These are phyloP conservation scores for Hypoxylon sp. DNA, from an alignment of 2,329 filamentous ascomycete species.

Conservation along the genomic window DNA sequence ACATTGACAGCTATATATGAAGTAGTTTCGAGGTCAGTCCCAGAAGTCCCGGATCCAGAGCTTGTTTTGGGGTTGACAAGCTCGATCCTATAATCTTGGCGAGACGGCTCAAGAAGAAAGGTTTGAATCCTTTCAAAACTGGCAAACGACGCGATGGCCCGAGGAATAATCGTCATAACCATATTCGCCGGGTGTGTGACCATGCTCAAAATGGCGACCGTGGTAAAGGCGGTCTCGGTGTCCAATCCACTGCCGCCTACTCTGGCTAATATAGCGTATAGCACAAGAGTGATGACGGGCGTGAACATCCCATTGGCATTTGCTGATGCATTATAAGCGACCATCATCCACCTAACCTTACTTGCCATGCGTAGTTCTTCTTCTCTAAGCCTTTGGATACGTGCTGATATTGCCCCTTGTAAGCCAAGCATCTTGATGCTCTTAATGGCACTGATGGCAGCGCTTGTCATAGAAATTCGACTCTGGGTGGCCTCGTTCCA, in stretches of 20 bases:
- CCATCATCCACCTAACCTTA: constrained; percentile 58
- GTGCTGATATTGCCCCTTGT: constrained; percentile 41
- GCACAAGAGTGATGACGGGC: constrained; percentile 57
- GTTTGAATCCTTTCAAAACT: constrained; percentile 58
- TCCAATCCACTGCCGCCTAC: constrained; percentile 48
- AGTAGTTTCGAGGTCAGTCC: not conserved
- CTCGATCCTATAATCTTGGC: constrained; percentile 32
- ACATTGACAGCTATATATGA: constrained; percentile 3
- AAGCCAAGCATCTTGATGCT: constrained; percentile 60
- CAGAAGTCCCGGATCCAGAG: not conserved
- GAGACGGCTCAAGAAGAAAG: constrained; percentile 51
- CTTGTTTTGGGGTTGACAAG: constrained; percentile 24
- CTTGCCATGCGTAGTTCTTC: constrained; percentile 55
- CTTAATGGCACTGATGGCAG: constrained; percentile 57
- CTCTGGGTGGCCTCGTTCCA: constrained; percentile 61
- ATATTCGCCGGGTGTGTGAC: constrained; percentile 62
- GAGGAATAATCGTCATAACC: constrained; percentile 60
- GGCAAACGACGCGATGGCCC: constrained; percentile 52
- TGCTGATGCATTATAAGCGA: constrained; percentile 60
- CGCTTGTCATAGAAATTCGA: constrained; percentile 56
- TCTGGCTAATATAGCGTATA: constrained; percentile 54
- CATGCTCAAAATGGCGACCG: constrained; percentile 57
- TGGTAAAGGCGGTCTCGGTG: constrained; percentile 59
- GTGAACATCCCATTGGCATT: constrained; percentile 61
- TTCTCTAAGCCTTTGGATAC: constrained; percentile 51